Conservation (phyloP, 371 early-diverging fungal species). For the Syncephalastrum monosporum region DNA sequence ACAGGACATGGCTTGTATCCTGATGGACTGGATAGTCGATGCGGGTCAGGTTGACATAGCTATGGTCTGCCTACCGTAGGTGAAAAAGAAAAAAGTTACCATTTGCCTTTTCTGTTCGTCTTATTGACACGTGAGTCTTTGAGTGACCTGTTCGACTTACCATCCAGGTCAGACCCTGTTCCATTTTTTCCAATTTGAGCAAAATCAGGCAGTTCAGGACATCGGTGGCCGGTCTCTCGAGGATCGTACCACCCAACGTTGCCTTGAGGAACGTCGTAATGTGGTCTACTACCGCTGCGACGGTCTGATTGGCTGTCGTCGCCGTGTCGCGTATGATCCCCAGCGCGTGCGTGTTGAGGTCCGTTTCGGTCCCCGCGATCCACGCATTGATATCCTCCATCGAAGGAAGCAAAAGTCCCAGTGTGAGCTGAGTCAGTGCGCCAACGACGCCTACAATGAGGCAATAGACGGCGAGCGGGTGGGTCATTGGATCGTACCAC, state of each 20-base stretch:
- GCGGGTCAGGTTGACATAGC: conserved; percentile 17
- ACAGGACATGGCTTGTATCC: too few species aligned
- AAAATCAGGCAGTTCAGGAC: conserved; percentile 33
- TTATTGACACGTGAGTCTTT: not conserved
- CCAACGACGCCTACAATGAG: conserved; percentile 28
- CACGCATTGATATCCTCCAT: conserved; percentile 22
- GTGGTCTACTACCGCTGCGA: conserved; percentile 22
- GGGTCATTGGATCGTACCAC: conserved; percentile 2
- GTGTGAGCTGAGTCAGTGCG: not conserved
- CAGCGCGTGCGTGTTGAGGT: conserved; percentile 27
- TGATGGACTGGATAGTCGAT: not conserved
- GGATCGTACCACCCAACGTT: conserved; percentile 30
- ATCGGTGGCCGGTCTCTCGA: conserved; percentile 31
- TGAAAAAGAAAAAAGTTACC: too few species aligned
- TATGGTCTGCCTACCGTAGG: conserved; percentile 7
- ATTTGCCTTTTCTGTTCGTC: conserved; percentile 1
- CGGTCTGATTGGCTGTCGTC: conserved; percentile 26
- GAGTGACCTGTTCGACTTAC: conserved; percentile 24
- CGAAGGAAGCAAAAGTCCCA: not conserved
- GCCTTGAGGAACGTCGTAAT: conserved; percentile 16
- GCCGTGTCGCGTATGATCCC: conserved; percentile 22
- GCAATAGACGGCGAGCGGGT: conserved; percentile 30
- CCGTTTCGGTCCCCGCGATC: conserved; percentile 24
- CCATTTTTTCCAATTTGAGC: conserved; percentile 31
- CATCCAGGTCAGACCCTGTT: conserved; percentile 42